Evolutionary conservation across 108 stramenopile species (phyloP), one percentile per base, ranked within the genome.

Genomic region (Skeletonema costatum): DNA sequence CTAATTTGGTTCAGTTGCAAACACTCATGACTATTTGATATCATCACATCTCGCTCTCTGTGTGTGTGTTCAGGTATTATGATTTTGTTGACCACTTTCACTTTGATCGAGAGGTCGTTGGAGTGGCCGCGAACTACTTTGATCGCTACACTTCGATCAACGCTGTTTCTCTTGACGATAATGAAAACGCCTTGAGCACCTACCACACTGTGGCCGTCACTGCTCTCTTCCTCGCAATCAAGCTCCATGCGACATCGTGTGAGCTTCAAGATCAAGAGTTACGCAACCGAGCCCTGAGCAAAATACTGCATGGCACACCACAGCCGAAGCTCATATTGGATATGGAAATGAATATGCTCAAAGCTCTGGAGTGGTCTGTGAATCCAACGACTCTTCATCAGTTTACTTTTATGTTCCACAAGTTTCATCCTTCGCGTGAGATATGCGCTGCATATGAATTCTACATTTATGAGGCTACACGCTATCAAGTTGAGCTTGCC

Each of bases 31-130:
- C 39, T 36, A 36, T 36, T 36, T 36, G 1, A 36, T 36, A 36
- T 36, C 36, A 36, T 41, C 1, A 12, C 39, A 41, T 12, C 11
- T 41, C 39, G 11, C 39, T 41, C 39, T 41, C 42, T 68, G 0
- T 25, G 0, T 25, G 25, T 25, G 25, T 25, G 25, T 2, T 12
- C 66, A 75, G 74, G 74, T 75, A 17, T 51, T 75, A 68, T 56
- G 48, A 66, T 25, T 30, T 75, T 14, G 42, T 60, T 31, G 74
- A 75, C 25, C 53, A 85, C 79, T 88, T 80, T 69, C 66, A 68
- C 8, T 86, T 90, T 56, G 87, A 90, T 68, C 84, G 90, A 32
- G 87, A 90, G 53, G 87, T 87, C 19, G 90, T 87, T 21, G 83
- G 81, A 16, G 75, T 88, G 5, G 87, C 90, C 9, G 42, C 87